Base-by-base conservation (phyloP, 148 eudicot genomes). In the Rhododendron kiyosumense region DNA sequence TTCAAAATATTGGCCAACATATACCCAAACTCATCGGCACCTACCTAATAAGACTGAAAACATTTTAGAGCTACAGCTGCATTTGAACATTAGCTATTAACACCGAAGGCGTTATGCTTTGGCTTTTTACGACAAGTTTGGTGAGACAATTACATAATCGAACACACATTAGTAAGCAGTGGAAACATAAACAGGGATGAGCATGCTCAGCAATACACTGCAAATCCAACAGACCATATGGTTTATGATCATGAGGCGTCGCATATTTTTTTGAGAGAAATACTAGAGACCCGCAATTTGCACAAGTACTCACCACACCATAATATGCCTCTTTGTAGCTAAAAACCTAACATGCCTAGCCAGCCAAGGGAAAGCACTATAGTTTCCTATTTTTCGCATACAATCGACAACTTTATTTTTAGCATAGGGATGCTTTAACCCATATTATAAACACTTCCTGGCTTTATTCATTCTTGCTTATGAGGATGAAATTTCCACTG, bases 11-110 rank as follows among this genome's bases (percentile, higher is more conserved):
- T 85, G 63, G 98, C 92, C 87, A 96, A 85, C 98, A 94, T 94
- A 86, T 86, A 90, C 45, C 99, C 99, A 87, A 96, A 96, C 75
- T 96, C 96, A 88, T 96, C 99, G 41, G 93, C 91, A n/a, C 99
- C 99, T 43, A 96, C 98, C 98, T 94, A 85, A 84, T 54, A 69
- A 52, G 74, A 81, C 24, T 26, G 78, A 30, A 57, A 26, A n/a
- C 13, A 51, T 20, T 79, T 36, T 41, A 48, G 61, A 59, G 8
- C 61, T 22, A 28, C 12, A 34, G n/a, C 20, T 48, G n/a, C 67
- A 84, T 17, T 45, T 32, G 28, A 69, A 51, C 30, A 4, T 45
- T 11, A 46, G 41, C 85, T 79, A 79, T 49, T 79, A 49, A 81
- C 46, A 49, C 52, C 0, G 17, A 52, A 30, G n/a, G 51, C 26